A percentile compares a stretch with the other conserved stretches of the same genome.
phyloP scores from a whole-genome alignment of 78 protist species.

The Cavenderia fasciculata region DNA sequence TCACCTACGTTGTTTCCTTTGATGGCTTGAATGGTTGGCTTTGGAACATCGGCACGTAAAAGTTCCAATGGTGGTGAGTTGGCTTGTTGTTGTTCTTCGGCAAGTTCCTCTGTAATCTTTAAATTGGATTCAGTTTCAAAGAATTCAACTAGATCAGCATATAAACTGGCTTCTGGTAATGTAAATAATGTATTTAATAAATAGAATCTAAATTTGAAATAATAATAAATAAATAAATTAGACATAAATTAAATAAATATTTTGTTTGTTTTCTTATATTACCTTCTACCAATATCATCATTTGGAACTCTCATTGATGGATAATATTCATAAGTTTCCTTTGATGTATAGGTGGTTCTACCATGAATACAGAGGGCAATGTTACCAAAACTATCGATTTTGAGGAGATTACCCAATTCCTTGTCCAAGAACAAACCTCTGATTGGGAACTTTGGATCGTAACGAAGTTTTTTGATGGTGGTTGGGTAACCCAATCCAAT shows the following conservation, averaged over 20 bases:
- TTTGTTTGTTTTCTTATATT: background rate
- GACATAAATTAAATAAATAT: background rate
- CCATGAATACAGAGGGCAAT: conserved; percentile 71
- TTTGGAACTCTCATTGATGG: conserved; percentile 70
- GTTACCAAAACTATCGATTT: conserved; percentile 78
- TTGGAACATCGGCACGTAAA: background rate
- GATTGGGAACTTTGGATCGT: conserved; percentile 80
- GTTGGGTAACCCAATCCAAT: conserved; percentile 80
- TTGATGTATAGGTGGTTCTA: background rate
- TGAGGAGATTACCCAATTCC: conserved; percentile 77
- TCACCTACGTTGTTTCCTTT: conserved; percentile 16
- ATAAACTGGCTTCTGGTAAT: conserved; percentile 82
- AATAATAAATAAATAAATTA: background rate
- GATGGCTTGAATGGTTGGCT: background rate
- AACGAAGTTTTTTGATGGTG: conserved; percentile 35
- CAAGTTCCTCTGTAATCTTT: conserved; percentile 57
- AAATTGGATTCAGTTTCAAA: conserved; percentile 59
- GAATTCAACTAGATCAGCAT: conserved; percentile 67
- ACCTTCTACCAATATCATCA: conserved; percentile 42
- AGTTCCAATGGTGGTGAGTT: conserved; percentile 52
- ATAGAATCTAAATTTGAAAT: conserved; percentile 39
- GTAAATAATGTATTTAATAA: conserved; percentile 78
- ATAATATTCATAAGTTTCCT: conserved; percentile 30
- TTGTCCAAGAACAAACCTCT: conserved; percentile 84
- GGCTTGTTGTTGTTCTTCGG: conserved; percentile 74